Evolutionary conservation across 1,284 basidiomycete species (phyloP).

Genomic region (Naganishia liquefaciens): DNA sequence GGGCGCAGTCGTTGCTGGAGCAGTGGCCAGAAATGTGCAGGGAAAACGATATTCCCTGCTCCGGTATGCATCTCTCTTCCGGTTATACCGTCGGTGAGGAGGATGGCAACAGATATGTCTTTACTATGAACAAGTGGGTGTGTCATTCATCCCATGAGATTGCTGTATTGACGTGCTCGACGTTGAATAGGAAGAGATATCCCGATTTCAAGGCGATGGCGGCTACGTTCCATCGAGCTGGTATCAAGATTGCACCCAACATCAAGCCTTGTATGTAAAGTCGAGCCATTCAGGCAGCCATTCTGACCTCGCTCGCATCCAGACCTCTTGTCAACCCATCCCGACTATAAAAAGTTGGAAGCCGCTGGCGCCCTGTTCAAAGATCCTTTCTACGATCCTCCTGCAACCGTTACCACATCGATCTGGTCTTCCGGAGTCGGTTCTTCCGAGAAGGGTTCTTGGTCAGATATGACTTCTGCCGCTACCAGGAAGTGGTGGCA

Average conservation of each 20-base stretch:
- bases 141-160: background rate
- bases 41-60: constrained; percentile 55
- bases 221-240: constrained; percentile 50
- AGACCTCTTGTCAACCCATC: constrained; percentile 43
- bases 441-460: constrained; percentile 51
- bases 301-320: background rate
- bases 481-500: constrained; percentile 55
- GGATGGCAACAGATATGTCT: constrained; percentile 53
- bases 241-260: constrained; percentile 55
- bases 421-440: constrained; percentile 55
- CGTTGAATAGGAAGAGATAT: constrained; percentile 44
- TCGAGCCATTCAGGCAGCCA: background rate
- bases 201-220: constrained; percentile 55
- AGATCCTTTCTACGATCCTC: constrained; percentile 42
- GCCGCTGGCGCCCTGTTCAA: constrained; percentile 50
- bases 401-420: constrained; percentile 47
- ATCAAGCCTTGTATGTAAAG: constrained; percentile 52
- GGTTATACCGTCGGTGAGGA: constrained; percentile 53
- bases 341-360: constrained; percentile 48
- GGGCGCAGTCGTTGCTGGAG: constrained; percentile 53
- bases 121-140: constrained; percentile 52
- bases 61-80: constrained; percentile 48
- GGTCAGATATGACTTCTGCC: constrained; percentile 54
- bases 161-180: background rate
- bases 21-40: constrained; percentile 53